These are phyloP conservation scores for Phytomonas serpens DNA, from an alignment of 208 protist species.

Conservation along the genomic window DNA sequence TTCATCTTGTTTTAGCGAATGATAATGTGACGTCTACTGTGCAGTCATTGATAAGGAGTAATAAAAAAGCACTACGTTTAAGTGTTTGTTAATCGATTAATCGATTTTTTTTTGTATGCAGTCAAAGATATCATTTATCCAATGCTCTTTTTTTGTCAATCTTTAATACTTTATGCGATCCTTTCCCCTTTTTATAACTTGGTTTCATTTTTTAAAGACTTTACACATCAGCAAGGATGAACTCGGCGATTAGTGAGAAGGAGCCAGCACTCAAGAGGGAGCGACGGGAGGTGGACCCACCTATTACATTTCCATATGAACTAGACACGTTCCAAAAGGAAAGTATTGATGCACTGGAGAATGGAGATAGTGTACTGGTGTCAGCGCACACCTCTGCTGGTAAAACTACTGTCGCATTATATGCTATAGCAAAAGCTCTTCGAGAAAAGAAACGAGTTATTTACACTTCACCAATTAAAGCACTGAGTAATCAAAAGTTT, in stretches of 20 bases:
- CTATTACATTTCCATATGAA: slow-evolving; percentile 93
- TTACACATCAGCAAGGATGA: background rate
- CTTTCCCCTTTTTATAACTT: background rate
- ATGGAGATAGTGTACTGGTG: slow-evolving; percentile 98
- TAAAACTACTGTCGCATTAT: slow-evolving; percentile 99
- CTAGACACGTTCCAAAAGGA: slow-evolving; percentile 94
- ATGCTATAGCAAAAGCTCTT: slow-evolving; percentile 98
- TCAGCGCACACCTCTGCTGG: slow-evolving; percentile 99
- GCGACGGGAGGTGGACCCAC: slow-evolving; percentile 69
- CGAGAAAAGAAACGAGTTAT: slow-evolving; percentile 98
- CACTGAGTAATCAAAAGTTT: slow-evolving; percentile 99
- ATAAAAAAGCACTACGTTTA: background rate
- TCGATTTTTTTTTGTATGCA: background rate
- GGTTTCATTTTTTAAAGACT: background rate
- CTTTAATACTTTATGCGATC: background rate
- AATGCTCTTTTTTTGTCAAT: background rate
- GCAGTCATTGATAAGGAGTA: background rate
- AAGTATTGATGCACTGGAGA: slow-evolving; percentile 92
- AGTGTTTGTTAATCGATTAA: background rate
- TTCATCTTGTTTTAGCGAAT: background rate
- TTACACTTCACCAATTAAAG: slow-evolving; percentile 99
- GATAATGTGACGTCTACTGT: background rate
- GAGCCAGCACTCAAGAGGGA: slow-evolving; percentile 41
- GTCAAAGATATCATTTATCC: background rate
- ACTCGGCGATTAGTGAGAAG: slow-evolving; percentile 7